phyloP scores from a whole-genome alignment of 2,329 filamentous ascomycete genomes.

The Fusarium sp. region DNA sequence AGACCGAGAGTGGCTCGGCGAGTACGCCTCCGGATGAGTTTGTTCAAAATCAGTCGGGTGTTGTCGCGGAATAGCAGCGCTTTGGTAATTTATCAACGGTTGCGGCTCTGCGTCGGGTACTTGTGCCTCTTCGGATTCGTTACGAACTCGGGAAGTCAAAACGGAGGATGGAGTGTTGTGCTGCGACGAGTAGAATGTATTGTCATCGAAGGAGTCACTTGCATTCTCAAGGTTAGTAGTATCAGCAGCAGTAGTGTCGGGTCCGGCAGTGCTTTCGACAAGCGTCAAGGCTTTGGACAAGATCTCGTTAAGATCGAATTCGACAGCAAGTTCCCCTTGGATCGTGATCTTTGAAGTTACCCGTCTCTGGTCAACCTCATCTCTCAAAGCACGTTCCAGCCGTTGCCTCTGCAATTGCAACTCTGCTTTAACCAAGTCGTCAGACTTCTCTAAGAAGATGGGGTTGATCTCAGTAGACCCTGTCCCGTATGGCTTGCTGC shows the following conservation, averaged over 20 bases:
- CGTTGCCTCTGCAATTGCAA: constrained; percentile 82
- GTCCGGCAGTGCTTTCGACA: constrained; percentile 75
- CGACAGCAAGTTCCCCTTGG: constrained; percentile 66
- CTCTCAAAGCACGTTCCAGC: constrained; percentile 80
- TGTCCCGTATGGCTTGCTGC: constrained; percentile 56
- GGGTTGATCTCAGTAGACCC: constrained; percentile 79
- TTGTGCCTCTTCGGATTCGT: constrained; percentile 50
- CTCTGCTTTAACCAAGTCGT: constrained; percentile 84
- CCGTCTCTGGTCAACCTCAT: constrained; percentile 76
- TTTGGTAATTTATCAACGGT: constrained; percentile 21
- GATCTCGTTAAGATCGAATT: constrained; percentile 79
- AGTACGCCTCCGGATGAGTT: constrained; percentile 6
- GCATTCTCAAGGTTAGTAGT: constrained; percentile 68
- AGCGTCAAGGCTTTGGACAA: constrained; percentile 76
- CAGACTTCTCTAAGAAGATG: constrained; percentile 86
- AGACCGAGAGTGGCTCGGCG: constrained; percentile 9
- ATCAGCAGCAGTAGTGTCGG: constrained; percentile 67
- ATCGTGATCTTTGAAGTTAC: constrained; percentile 53
- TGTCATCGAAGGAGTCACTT: constrained; percentile 89
- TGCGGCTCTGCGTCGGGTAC: constrained; percentile 29
- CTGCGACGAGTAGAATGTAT: constrained; percentile 96
- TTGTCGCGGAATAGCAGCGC: constrained; percentile 9
- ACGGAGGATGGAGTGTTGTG: constrained; percentile 78
- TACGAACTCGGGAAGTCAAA: constrained; percentile 62
- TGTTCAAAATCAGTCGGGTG: constrained; percentile 14